These are phyloP conservation scores for Daldinia sp. DNA, from an alignment of 2,329 filamentous ascomycete species.

Conservation along the genomic window DNA sequence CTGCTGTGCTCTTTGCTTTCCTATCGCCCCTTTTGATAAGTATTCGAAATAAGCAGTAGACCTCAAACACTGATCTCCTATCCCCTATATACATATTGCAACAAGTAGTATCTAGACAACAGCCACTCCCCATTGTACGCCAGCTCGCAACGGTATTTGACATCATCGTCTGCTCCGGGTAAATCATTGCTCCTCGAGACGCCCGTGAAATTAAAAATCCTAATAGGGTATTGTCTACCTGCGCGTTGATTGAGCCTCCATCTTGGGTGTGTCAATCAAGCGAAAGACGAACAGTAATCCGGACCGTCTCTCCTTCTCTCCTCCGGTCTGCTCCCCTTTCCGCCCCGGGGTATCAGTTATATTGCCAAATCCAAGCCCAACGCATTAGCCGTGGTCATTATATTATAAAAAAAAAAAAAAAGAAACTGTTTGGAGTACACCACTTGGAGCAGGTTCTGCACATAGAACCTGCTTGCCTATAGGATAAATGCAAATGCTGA, in stretches of 20 bases:
- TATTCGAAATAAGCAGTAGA: constrained; percentile 33
- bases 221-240: constrained; percentile 33
- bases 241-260: constrained; percentile 22
- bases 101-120: constrained; percentile 5
- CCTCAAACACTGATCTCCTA: constrained; percentile 3
- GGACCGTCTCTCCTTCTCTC: constrained; percentile 24
- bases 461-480: constrained; percentile 1
- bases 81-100: constrained; percentile 15
- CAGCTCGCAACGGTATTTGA: constrained; percentile 14
- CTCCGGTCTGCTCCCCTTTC: constrained; percentile 39
- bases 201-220: constrained; percentile 35
- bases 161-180: constrained; percentile 27
- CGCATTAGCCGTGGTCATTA: constrained; percentile 48
- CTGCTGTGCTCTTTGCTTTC: constrained; percentile 1
- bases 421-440: constrained; percentile 31
- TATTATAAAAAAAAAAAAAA: constrained; percentile 40
- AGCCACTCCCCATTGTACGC: constrained; percentile 13
- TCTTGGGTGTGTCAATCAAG: constrained; percentile 30
- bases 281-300: constrained; percentile 31
- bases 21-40: constrained; percentile 14
- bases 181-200: constrained; percentile 34
- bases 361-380: constrained; percentile 42
- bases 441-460: constrained; percentile 4
- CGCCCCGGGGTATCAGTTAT: constrained; percentile 45
- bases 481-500: constrained; percentile 34